Base-by-base conservation (phyloP, 768 basidiomycete genomes). In the Rhodosporidiobolus sp. region DNA sequence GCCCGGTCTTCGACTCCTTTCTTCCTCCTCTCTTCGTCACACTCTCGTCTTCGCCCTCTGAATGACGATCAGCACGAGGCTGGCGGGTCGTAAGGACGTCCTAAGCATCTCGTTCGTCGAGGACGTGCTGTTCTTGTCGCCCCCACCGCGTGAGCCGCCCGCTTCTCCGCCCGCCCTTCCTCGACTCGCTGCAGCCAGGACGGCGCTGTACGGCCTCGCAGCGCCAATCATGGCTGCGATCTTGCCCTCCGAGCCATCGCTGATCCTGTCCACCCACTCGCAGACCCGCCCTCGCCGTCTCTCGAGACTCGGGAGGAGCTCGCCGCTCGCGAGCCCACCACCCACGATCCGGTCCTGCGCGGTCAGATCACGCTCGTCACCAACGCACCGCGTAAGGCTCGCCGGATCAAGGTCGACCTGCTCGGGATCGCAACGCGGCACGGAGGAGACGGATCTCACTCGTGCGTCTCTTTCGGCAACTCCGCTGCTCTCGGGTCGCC, bases 361-460 rank as follows among this genome's bases (percentile, higher is more conserved):
- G 72, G 72, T 0, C 57, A 60, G 30, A n/a, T 73, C 20, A 52
- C 45, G 0, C 64, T 74, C 67, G 22, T 32, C 4, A 10, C 43
- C 59, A 2, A 7, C 16, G 30, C 63, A 3, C 30, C 67, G 28
- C 20, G 67, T 4, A 10, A n/a, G 24, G 72, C 64, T 0, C 32
- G 32, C 7, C 28, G 49, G 55, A 66, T 67, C 60, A 24, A 52
- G 9, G 64, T 69, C n/a, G 65, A 70, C 32, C 45, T 74, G 7
- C 35, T 63, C 14, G 73, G 73, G 7, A 52, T 61, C 6, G 61
- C 46, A 3, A 65, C 73, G 2, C 19, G 52, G 22, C 68, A 69
- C 46, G 68, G 59, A 0, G 73, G 73, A 14, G 73, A 74, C 35
- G 65, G 61, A n/a, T n/a, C n/a, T n/a, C n/a, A n/a, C n/a, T n/a